Percentiles rank a stretch among this genome's conserved stretches.
These are phyloP conservation scores for Colletotrichum tofieldiae DNA, from an alignment of 2,329 filamentous ascomycete genomes.

Conservation along the genomic window DNA sequence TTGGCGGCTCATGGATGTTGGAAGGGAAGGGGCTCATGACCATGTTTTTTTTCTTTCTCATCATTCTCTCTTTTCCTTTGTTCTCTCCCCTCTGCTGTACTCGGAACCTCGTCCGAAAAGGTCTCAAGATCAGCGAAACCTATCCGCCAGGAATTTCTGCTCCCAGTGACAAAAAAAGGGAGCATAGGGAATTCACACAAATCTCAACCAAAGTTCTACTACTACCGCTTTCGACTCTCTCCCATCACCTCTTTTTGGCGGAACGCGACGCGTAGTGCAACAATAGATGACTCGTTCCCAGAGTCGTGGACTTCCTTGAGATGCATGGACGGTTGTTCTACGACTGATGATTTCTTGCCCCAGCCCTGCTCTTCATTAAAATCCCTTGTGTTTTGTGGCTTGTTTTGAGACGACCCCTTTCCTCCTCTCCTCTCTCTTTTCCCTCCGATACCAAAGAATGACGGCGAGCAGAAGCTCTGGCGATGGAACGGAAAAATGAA, in stretches of 20 bases:
- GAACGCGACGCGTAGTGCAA: constrained; percentile 18
- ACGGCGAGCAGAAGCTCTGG: constrained; percentile 10
- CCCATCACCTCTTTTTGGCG: background rate
- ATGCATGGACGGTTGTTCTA: background rate
- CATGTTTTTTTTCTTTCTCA: constrained; percentile 22
- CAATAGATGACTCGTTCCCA: constrained; percentile 22
- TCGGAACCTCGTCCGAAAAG: constrained; percentile 27
- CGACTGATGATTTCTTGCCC: constrained; percentile 1
- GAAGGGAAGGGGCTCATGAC: constrained; percentile 41
- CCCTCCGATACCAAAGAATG: constrained; percentile 36
- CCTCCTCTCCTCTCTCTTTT: constrained; percentile 4
- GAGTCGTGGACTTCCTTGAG: background rate
- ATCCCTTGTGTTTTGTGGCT: background rate
- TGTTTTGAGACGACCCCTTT: background rate
- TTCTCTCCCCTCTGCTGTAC: constrained; percentile 34
- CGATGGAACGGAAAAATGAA: background rate
- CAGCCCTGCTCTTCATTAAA: background rate
- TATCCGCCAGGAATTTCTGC: constrained; percentile 30
- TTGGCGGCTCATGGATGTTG: constrained; percentile 40
- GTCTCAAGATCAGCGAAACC: constrained; percentile 27
- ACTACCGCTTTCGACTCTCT: background rate
- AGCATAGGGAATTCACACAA: constrained; percentile 36
- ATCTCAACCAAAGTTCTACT: constrained; percentile 40
- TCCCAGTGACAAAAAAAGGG: constrained; percentile 37
- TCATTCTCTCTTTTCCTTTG: constrained; percentile 36